Base-by-base conservation (phyloP, 2,329 filamentous ascomycete species). In the Verticillium longisporum region DNA sequence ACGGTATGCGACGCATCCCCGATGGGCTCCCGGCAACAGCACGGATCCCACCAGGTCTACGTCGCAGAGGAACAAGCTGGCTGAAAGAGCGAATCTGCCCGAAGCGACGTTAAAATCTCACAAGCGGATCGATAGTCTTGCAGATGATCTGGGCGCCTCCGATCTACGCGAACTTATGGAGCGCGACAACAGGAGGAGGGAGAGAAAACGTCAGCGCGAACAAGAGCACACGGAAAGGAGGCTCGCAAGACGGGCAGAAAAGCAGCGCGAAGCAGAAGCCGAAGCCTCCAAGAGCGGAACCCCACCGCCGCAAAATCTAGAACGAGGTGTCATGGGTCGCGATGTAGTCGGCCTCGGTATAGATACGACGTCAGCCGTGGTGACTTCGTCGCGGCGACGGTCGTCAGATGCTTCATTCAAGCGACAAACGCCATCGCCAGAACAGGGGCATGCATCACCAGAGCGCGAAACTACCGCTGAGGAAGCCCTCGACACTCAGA, bases 131-230 rank as follows among this genome's bases (percentile, higher is more conserved):
- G 75, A 91, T 75, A 77, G 90, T 74, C 75, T 98, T 55, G 95
- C 92, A 26, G 90, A 98, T 70, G 89, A 91, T 62, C 80, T 99
- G 60, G 91, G 92, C 74, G 90, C 95, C 3, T 86, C 89, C 59
- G 93, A 92, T 67, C 74, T 99, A 45, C 85, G 94, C 62, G 90
- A 96, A 71, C 80, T 98, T 34, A 89, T 99, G 84, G 95, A 99
- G 68, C 82, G 95, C 62, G 95, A 99, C 70, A 83, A 88, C 66
- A 85, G 93, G 68, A 84, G 95, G 61, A 86, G 84, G 65, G 91
- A 97, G 66, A 86, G 87, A 71, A 93, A 90, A 74, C 84, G 83
- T 59, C 79, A 83, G 61, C 81, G 82, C 41, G 88, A 94, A 26
- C 84, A 87, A 64, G 86, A 91, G 64, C 85, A 83, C 65, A 75